Evolutionary conservation across 2,329 filamentous ascomycete genomes (phyloP).

Genomic region (Aspergillus caelatus): DNA sequence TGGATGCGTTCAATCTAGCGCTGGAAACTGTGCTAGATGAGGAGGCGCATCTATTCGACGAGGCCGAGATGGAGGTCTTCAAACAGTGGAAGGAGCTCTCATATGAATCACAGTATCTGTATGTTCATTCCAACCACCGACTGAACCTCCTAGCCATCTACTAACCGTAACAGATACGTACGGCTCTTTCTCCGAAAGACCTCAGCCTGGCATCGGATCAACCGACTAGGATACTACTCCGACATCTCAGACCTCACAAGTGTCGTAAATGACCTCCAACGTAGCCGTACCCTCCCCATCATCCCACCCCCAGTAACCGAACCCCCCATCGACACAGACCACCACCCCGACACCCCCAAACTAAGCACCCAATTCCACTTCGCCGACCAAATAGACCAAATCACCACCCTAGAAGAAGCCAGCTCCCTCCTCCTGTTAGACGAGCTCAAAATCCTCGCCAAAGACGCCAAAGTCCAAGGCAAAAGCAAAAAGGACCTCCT

Average conservation of each 20-base stretch:
- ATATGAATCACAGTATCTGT: slow-evolving; percentile 92
- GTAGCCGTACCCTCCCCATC: slow-evolving; percentile 57
- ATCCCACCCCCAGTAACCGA: slow-evolving; percentile 32
- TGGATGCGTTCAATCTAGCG: slow-evolving; percentile 94
- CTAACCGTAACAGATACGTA: slow-evolving; percentile 67
- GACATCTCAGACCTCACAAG: slow-evolving; percentile 75
- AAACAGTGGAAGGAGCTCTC: slow-evolving; percentile 69
- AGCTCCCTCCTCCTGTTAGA: slow-evolving; percentile 80
- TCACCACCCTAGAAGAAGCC: slow-evolving; percentile 80
- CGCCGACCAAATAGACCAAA: slow-evolving; percentile 75
- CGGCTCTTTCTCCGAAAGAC: slow-evolving; percentile 91
- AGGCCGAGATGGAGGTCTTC: slow-evolving; percentile 77
- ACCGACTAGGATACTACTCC: slow-evolving; percentile 74
- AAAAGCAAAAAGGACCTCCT: slow-evolving; percentile 85
- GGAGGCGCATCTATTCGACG: slow-evolving; percentile 83
- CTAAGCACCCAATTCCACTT: slow-evolving; percentile 70
- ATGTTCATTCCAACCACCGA: slow-evolving; percentile 39
- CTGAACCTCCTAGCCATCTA: not conserved
- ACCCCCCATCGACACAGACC: slow-evolving; percentile 54
- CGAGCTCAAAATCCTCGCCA: slow-evolving; percentile 81
- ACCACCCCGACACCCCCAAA: slow-evolving; percentile 49
- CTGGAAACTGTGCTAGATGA: slow-evolving; percentile 87
- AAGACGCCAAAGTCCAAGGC: slow-evolving; percentile 82
- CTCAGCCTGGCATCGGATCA: slow-evolving; percentile 84
- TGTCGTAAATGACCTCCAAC: slow-evolving; percentile 69